Evolutionary conservation across 345 rosid genomes (phyloP), one percentile per base, ranked within the genome.

Genomic region (Acer yangbiense): DNA sequence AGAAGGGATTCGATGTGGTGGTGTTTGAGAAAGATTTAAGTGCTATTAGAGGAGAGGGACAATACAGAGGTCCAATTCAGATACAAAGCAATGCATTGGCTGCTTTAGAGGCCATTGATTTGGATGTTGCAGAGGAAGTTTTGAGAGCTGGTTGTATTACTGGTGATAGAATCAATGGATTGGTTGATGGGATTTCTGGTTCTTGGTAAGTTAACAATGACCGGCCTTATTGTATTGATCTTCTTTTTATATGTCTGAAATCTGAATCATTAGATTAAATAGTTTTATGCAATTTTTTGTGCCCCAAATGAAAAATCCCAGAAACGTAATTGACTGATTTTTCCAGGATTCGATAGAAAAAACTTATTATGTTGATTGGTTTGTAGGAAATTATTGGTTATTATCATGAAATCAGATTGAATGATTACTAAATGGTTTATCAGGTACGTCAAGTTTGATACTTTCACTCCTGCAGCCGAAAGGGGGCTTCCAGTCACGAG

Each of bases 51-150:
- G 99, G 98, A 61, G 98, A 96, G 82, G 98, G 99, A 7, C 94
- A 96, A 72, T 94, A 92, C 78, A 91, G 99, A 71, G 99, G 98
- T 78, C 98, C 97, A 18, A 96, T 96, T 82, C 99, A 92, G 86
- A 78, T 96, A 58, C 99, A 94, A 81, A 96, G 98, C 77, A 96
- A 94, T 76, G 99, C 98, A 39, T 84, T 96, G 76, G 99, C 99
- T 79, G 99, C 97, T 82, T 84, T 96, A 76, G 99, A 96, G 79
- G 97, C 98, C 6, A 94, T 96, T 78, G 97, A 94, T 85, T 77
- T 81, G 83, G 91, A 84, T 69, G 97, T 94, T 71, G 97, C 97
- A 21, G 99, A 96, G 73, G 84, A 92, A 71, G 91, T 96, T 74
- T 78, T 96, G 97, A 83, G 68, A 66, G 92, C 90, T 71, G 97